These are phyloP conservation scores for Microsporum canis DNA, from an alignment of 2,329 filamentous ascomycete species.

Conservation along the genomic window DNA sequence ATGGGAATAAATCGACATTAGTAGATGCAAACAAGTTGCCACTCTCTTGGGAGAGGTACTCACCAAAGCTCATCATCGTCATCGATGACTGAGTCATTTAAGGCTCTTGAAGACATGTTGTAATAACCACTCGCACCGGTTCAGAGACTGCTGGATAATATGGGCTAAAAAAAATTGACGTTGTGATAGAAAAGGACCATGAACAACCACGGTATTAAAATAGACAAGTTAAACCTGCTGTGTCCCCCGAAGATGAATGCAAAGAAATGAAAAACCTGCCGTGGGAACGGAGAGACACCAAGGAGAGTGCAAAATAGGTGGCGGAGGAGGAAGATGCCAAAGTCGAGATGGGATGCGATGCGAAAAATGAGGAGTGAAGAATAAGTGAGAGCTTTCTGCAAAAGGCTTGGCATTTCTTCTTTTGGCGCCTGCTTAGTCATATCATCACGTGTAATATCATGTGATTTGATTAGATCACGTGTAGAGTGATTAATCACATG, in stretches of 20 bases:
- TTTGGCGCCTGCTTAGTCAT: conserved; percentile 16
- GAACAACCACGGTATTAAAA: conserved; percentile 6
- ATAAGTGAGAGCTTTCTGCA: conserved; percentile 13
- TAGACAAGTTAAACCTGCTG: not conserved
- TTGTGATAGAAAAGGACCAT: not conserved
- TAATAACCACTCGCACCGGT: conserved; percentile 8
- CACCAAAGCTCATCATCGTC: conserved; percentile 41
- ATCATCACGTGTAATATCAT: not conserved
- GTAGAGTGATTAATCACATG: not conserved
- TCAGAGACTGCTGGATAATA: not conserved
- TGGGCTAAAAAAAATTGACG: not conserved
- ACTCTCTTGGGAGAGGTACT: conserved; percentile 9
- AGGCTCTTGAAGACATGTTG: conserved; percentile 35
- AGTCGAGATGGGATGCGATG: not conserved
- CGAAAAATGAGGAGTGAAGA: conserved; percentile 13
- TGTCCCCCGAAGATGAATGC: not conserved
- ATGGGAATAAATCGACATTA: conserved; percentile 15
- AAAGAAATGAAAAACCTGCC: conserved; percentile 6
- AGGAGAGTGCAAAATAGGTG: conserved; percentile 17
- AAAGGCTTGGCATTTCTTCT: conserved; percentile 6
- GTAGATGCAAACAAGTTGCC: conserved; percentile 1
- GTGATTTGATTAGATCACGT: not conserved
- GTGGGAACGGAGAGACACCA: conserved; percentile 15
- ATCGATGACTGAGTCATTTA: conserved; percentile 40
- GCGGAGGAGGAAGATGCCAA: conserved; percentile 2